phyloP scores from a whole-genome alignment of 371 early-diverging fungal genomes.

The Rhizopus sp. region DNA sequence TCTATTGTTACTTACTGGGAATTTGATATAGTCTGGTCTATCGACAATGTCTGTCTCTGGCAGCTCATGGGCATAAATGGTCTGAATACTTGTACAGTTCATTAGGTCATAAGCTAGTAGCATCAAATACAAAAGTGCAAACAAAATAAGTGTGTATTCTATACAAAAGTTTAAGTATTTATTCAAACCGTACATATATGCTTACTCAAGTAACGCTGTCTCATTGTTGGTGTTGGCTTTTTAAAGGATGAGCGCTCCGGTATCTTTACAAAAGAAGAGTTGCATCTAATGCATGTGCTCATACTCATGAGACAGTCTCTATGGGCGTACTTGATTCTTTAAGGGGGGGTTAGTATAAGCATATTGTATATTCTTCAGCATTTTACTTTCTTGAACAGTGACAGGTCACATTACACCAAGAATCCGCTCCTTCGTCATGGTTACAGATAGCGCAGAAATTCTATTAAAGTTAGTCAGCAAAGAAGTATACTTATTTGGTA shows the following conservation, averaged over 20 bases:
- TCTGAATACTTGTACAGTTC: not conserved
- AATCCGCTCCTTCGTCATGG: not conserved
- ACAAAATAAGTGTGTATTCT: not conserved
- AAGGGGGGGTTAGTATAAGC: not conserved
- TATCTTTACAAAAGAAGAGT: too few relatives aligned
- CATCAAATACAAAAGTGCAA: not conserved
- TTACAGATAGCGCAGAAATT: not conserved
- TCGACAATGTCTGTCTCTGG: not conserved
- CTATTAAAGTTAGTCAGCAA: not conserved
- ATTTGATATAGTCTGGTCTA: not conserved
- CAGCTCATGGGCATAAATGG: not conserved
- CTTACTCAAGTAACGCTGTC: too few relatives aligned
- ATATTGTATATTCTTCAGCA: not conserved
- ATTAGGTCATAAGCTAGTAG: not conserved
- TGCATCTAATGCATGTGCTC: too few relatives aligned
- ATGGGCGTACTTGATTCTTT: not conserved
- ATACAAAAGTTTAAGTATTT: not conserved
- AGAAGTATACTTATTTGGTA: not conserved
- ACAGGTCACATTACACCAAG: not conserved
- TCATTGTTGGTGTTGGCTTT: too few relatives aligned
- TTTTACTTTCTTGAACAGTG: conserved; percentile 1
- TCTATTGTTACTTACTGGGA: not conserved
- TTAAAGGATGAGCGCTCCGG: too few relatives aligned
- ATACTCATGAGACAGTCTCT: not conserved
- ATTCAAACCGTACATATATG: too few relatives aligned